A percentile compares a stretch with the other conserved stretches of the same genome.
Conservation (phyloP, 352 stramenopile genomes). For the Globisporangium paroecandrum region DNA sequence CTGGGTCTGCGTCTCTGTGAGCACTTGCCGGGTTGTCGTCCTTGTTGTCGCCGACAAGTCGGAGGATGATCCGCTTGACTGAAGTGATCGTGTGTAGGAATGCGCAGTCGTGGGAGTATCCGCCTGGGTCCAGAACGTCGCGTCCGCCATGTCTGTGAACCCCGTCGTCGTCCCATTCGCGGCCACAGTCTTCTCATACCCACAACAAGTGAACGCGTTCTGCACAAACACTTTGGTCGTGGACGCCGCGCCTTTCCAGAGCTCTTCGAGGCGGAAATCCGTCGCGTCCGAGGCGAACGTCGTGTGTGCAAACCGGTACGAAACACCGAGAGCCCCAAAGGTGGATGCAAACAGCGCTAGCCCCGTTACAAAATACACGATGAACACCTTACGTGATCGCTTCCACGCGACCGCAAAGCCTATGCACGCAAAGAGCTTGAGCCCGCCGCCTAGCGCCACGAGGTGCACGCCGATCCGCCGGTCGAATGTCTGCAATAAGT, state of each 20-base stretch:
- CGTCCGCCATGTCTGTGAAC: constrained; percentile 34
- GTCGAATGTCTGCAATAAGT: constrained; percentile 52
- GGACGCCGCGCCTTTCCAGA: constrained; percentile 30
- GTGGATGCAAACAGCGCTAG: constrained; percentile 37
- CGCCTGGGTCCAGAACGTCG: constrained; percentile 29
- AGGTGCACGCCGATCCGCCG: constrained; percentile 50
- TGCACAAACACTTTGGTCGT: constrained; percentile 46
- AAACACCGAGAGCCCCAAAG: constrained; percentile 38
- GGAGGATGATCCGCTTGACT: background rate
- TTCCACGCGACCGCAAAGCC: constrained; percentile 31
- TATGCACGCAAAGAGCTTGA: constrained; percentile 35
- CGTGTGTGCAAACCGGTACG: constrained; percentile 29
- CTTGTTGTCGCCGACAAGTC: no score
- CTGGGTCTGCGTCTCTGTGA: constrained; percentile 9
- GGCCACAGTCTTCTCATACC: constrained; percentile 28
- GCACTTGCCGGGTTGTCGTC: background rate
- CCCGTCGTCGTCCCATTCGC: constrained; percentile 28
- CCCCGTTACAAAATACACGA: constrained; percentile 29
- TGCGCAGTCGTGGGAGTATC: constrained; percentile 19
- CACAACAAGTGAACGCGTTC: constrained; percentile 47
- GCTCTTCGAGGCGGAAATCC: constrained; percentile 14
- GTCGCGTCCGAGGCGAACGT: constrained; percentile 5
- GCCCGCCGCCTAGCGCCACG: constrained; percentile 27
- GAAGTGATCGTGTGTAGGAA: constrained; percentile 11
- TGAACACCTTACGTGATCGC: constrained; percentile 21